phyloP scores from a whole-genome alignment of 1,284 basidiomycete genomes.

The Takashimella tepidaria region DNA sequence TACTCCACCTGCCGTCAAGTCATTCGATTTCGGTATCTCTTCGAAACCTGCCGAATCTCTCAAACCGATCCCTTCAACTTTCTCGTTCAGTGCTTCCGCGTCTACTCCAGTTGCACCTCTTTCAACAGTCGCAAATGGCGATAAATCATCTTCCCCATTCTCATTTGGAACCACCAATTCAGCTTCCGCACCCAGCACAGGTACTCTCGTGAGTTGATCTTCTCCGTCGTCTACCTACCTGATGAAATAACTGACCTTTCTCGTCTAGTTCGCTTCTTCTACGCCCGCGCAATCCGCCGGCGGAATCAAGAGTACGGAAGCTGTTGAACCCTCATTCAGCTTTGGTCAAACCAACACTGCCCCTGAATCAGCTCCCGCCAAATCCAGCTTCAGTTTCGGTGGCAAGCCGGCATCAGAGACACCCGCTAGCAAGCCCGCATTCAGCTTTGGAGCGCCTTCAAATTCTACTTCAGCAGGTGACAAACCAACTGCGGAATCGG shows the following conservation, averaged over 20 bases:
- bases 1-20: conserved; percentile 9
- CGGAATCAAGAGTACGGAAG: conserved; percentile 10
- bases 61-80: conserved; percentile 8
- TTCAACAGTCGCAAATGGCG: conserved; percentile 3
- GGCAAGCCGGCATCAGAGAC: conserved; percentile 2
- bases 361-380: conserved; percentile 6
- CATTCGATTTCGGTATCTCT: conserved; percentile 30
- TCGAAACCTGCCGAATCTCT: conserved; percentile 17
- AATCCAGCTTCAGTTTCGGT: conserved; percentile 2
- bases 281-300: conserved; percentile 14
- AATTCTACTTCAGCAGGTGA: conserved; percentile 6
- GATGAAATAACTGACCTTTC: too few species aligned
- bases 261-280: conserved; percentile 8
- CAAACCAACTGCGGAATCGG: conserved; percentile 13
- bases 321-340: conserved; percentile 5
- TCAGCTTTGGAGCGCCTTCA: conserved; percentile 16
- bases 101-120: background rate
- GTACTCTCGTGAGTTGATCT: background rate
- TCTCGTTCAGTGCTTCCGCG: conserved; percentile 4
- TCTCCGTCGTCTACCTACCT: background rate
- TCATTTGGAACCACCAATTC: conserved; percentile 3
- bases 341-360: background rate
- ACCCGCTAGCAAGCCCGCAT: conserved; percentile 3
- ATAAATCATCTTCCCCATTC: conserved; percentile 13
- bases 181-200: too few species aligned